Conservation (phyloP, 208 protist species). For the Wallacemonas sp. region DNA sequence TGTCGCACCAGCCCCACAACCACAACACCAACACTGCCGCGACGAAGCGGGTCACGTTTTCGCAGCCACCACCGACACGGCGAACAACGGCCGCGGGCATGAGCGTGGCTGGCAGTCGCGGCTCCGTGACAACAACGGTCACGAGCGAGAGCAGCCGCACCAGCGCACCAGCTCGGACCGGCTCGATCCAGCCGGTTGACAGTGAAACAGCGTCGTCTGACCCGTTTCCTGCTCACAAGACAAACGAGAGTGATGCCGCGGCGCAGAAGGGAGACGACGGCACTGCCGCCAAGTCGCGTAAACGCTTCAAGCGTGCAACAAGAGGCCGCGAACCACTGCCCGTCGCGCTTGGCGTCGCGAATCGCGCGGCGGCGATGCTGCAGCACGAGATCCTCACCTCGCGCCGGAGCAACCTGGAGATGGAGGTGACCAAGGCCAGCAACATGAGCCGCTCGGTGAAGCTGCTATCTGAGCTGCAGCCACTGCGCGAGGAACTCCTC, state of each 20-base stretch:
- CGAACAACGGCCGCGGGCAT: conserved; percentile 1
- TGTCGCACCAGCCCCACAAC: too few relatives aligned
- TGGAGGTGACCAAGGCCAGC: conserved; percentile 31
- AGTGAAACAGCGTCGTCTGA: too few relatives aligned
- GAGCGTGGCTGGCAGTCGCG: too few relatives aligned
- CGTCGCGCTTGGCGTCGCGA: conserved; percentile 49
- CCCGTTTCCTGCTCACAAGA: too few relatives aligned
- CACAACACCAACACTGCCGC: not conserved
- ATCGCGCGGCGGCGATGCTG: conserved; percentile 33
- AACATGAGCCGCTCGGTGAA: conserved; percentile 47
- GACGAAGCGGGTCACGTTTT: not conserved
- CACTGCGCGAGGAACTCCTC: conserved; percentile 36
- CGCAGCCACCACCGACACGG: not conserved
- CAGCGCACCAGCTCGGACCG: too few relatives aligned
- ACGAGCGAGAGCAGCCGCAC: too few relatives aligned
- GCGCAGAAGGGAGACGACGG: too few relatives aligned
- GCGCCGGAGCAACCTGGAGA: conserved; percentile 37
- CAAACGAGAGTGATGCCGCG: too few relatives aligned
- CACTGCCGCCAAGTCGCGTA: not conserved
- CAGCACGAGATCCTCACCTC: conserved; percentile 34
- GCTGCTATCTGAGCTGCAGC: conserved; percentile 36
- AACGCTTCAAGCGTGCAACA: not conserved
- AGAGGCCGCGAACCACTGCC: conserved; percentile 34
- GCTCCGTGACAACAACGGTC: too few relatives aligned
- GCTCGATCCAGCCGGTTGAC: too few relatives aligned